These are phyloP conservation scores for Neohortaea acidophila DNA, from an alignment of 495 filamentous ascomycete genomes.

Conservation along the genomic window DNA sequence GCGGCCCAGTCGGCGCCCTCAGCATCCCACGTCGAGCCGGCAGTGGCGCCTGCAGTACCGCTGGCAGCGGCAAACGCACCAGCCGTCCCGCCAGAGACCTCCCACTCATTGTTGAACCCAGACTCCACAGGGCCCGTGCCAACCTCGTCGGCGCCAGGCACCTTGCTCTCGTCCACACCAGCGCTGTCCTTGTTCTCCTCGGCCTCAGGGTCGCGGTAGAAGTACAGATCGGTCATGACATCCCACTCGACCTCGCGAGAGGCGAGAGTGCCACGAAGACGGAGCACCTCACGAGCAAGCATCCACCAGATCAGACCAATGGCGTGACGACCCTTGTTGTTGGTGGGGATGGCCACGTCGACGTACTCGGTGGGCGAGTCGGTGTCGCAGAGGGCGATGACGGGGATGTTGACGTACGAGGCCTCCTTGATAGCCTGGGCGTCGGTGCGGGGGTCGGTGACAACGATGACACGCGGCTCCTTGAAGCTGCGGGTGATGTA, in stretches of 20 bases:
- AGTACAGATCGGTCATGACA: constrained; percentile 98
- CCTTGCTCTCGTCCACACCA: constrained; percentile 37
- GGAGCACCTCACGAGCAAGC: constrained; percentile 97
- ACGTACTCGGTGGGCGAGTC: constrained; percentile 99
- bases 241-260: constrained; percentile 94
- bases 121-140: constrained; percentile 61
- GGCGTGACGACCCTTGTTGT: constrained; percentile 99
- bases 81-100: constrained; percentile 43
- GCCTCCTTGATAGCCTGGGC: constrained; percentile 99
- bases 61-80: constrained; percentile 46
- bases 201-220: constrained; percentile 99
- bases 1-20: constrained; percentile 60
- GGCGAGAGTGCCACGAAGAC: constrained; percentile 88
- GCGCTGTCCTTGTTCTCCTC: constrained; percentile 79
- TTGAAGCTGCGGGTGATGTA: constrained; percentile 99
- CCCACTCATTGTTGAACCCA: constrained; percentile 70
- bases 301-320: constrained; percentile 99
- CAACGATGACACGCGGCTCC: constrained; percentile 97
- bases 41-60: constrained; percentile 41
- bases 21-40: constrained; percentile 58
- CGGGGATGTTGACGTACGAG: constrained; percentile 98
- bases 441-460: constrained; percentile 98
- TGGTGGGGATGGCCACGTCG: constrained; percentile 98
- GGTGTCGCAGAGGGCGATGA: constrained; percentile 96
- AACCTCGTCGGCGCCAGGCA: constrained; percentile 68